Percentiles rank a stretch among this genome's conserved stretches.
These are phyloP conservation scores for Amborella trichopoda DNA, from an alignment of 164 flowering plant genomes.

Conservation along the genomic window DNA sequence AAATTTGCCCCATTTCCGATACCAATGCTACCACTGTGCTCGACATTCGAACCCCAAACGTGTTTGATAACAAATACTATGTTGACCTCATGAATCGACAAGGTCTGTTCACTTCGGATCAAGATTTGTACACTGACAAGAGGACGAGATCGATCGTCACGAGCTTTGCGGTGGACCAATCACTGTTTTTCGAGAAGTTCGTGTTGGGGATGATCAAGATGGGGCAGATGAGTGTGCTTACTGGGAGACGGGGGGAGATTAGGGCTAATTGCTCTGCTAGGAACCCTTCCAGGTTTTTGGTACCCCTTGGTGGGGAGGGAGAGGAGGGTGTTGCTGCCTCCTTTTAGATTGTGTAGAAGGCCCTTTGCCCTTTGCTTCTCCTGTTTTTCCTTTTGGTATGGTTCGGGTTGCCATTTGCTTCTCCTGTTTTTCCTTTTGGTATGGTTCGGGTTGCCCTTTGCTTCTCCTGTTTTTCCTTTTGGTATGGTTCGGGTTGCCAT, in stretches of 20 bases:
- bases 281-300: slow-evolving; percentile 20
- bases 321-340: no score
- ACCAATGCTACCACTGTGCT: slow-evolving; percentile 24
- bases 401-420: no score
- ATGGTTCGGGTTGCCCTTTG: no score
- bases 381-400: no score
- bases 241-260: slow-evolving; percentile 49
- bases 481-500: no score
- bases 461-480: no score
- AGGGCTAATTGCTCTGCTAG: slow-evolving; percentile 43
- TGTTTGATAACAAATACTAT: slow-evolving; percentile 62
- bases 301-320: no score
- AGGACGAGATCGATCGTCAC: slow-evolving; percentile 33
- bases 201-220: slow-evolving; percentile 40
- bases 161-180: slow-evolving; percentile 34
- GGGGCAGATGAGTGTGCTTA: slow-evolving; percentile 50
- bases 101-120: slow-evolving; percentile 62
- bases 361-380: no score
- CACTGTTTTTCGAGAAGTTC: slow-evolving; percentile 44
- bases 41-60: slow-evolving; percentile 37
- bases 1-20: slow-evolving; percentile 21
- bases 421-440: no score
- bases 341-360: no score
- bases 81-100: slow-evolving; percentile 52
- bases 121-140: slow-evolving; percentile 33